A percentile compares a stretch with the other conserved stretches of the same genome.
These are phyloP conservation scores for Nakazawaea ernobii DNA, from an alignment of 805 yeast genomes.

Conservation along the genomic window DNA sequence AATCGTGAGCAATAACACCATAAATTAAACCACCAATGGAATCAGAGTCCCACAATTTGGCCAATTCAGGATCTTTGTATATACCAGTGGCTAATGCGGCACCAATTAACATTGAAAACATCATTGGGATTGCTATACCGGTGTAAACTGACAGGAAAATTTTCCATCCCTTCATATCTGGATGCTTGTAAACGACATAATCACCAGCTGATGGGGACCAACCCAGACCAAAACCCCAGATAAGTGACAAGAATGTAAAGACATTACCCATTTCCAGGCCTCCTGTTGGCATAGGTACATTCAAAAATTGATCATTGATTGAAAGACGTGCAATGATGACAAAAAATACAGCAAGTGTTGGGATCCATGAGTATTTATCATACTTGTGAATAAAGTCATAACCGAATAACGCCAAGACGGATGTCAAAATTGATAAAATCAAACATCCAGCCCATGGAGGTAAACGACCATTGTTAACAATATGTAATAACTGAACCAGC, in stretches of 20 bases:
- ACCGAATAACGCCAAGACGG: slow-evolving; percentile 27
- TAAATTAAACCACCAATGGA: slow-evolving; percentile 38
- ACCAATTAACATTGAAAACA: slow-evolving; percentile 74
- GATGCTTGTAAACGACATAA: slow-evolving; percentile 28
- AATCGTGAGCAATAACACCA: slow-evolving; percentile 23
- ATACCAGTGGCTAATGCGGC: slow-evolving; percentile 79
- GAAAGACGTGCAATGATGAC: slow-evolving; percentile 25
- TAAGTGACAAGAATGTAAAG: slow-evolving; percentile 22
- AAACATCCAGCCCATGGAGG: slow-evolving; percentile 32
- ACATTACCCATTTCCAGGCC: slow-evolving; percentile 24
- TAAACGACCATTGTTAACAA: slow-evolving; percentile 21
- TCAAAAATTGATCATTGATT: slow-evolving; percentile 21
- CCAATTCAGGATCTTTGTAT: slow-evolving; percentile 38
- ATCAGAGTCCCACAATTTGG: slow-evolving; percentile 41
- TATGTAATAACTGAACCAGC: slow-evolving; percentile 24
- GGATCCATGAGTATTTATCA: slow-evolving; percentile 29
- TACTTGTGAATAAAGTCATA: slow-evolving; percentile 26
- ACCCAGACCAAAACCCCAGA: slow-evolving; percentile 30
- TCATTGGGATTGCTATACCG: slow-evolving; percentile 32
- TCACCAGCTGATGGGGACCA: slow-evolving; percentile 31
- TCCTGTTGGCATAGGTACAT: slow-evolving; percentile 26
- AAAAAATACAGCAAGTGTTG: slow-evolving; percentile 25
- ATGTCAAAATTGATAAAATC: slow-evolving; percentile 26
- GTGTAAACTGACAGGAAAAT: slow-evolving; percentile 23
- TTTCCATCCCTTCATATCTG: slow-evolving; percentile 23